Evolutionary conservation across 202 grass and related monocot genomes (phyloP).

Genomic region (Digitaria exilis): DNA sequence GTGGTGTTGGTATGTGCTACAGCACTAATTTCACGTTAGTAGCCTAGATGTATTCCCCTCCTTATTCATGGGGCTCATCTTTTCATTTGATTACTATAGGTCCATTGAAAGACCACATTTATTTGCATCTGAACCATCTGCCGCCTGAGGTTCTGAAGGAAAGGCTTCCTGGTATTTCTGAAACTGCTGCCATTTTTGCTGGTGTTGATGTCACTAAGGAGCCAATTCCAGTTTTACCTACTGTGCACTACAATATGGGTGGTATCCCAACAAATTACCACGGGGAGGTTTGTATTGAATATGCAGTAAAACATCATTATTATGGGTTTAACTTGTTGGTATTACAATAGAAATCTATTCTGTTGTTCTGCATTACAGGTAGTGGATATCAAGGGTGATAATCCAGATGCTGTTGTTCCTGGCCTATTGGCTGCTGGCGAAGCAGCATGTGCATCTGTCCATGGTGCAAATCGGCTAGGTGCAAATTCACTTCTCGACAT

Average conservation of each 20-base stretch:
- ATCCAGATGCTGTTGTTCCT: conserved; percentile 64
- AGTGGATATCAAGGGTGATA: conserved; percentile 52
- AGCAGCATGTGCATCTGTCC: conserved; percentile 72
- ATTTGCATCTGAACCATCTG: conserved; percentile 66
- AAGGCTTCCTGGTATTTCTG: conserved; percentile 75
- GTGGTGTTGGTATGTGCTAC: conserved; percentile 55
- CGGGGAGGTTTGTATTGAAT: conserved; percentile 59
- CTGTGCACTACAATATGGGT: conserved; percentile 83
- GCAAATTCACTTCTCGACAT: conserved; percentile 78
- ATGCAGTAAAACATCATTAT: neutral
- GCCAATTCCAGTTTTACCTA: conserved; percentile 78
- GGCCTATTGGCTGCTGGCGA: conserved; percentile 72
- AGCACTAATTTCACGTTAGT: neutral
- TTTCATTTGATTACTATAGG: conserved; percentile 43
- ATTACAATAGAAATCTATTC: neutral
- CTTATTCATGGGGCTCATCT: neutral
- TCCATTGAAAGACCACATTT: conserved; percentile 67
- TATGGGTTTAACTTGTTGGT: neutral
- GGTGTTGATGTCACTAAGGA: conserved; percentile 80
- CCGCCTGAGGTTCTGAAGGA: conserved; percentile 71
- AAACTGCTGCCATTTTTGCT: conserved; percentile 78
- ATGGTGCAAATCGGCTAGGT: conserved; percentile 64
- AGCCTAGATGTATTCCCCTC: neutral
- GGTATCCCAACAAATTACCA: conserved; percentile 76
- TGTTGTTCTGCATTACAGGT: conserved; percentile 50